Percentiles rank a stretch among this genome's conserved stretches.
phyloP scores from a whole-genome alignment of 768 basidiomycete genomes.

The Boletus tomentosulus region DNA sequence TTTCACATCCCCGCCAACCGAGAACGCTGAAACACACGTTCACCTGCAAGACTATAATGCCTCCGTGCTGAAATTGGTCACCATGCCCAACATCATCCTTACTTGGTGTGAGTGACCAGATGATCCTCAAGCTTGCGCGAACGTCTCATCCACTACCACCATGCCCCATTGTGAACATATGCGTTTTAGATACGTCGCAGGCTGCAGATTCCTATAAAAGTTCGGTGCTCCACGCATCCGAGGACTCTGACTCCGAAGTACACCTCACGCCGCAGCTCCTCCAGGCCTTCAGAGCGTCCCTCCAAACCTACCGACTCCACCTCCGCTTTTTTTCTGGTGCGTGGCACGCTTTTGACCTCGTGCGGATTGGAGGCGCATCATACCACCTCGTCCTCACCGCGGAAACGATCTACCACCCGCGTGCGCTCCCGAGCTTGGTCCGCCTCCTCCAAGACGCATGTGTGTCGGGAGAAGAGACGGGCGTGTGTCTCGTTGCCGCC shows the following conservation, averaged over 20 bases:
- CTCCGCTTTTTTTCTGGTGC: constrained; percentile 79
- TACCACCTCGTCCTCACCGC: constrained; percentile 82
- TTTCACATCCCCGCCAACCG: constrained; percentile 35
- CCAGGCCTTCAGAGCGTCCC: constrained; percentile 57
- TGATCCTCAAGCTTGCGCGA: not conserved
- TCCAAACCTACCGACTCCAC: constrained; percentile 49
- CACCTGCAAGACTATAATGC: constrained; percentile 92
- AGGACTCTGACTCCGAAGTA: constrained; percentile 46
- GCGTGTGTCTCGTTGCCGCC: constrained; percentile 74
- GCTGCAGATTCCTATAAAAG: constrained; percentile 48
- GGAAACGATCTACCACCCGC: constrained; percentile 85
- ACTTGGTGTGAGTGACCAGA: constrained; percentile 68
- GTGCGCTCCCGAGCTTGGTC: constrained; percentile 60
- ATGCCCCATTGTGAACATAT: not conserved
- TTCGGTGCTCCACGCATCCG: constrained; percentile 22
- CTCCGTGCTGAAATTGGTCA: constrained; percentile 74
- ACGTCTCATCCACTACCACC: not conserved
- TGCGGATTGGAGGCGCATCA: constrained; percentile 27
- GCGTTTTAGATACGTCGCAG: constrained; percentile 52
- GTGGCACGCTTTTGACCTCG: constrained; percentile 59
- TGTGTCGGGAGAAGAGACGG: constrained; percentile 7
- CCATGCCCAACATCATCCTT: constrained; percentile 73
- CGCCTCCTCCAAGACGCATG: constrained; percentile 44
- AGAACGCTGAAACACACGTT: constrained; percentile 42
- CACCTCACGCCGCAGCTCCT: constrained; percentile 63